Base-by-base conservation (phyloP, 192 early-diverging fungal species). In the Backusella mclennaniae region DNA sequence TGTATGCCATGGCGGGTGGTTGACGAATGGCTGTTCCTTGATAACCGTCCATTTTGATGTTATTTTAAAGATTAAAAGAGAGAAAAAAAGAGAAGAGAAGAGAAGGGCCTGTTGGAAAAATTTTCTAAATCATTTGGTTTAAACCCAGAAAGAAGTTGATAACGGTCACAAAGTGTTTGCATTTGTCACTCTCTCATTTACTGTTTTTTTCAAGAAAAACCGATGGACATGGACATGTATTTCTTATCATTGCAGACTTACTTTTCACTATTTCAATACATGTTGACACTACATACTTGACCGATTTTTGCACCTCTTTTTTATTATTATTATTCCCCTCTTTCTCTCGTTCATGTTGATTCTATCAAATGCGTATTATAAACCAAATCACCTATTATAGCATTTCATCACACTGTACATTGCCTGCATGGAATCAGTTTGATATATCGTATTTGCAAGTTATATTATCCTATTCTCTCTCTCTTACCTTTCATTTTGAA, bases 1-100 rank as follows among this genome's bases (percentile, higher is more conserved):
- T 80, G 33, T 85, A 85, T 38, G 76, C 71, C 84, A 85, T 85
- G 6, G 69, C 76, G 63, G 67, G 71, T 66, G 83, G 78, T 68
- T 77, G 80, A 52, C 83, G 77, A 63, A 79, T 76, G 68, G 77
- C 41, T 23, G 76, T 63, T 42, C 70, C 68, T 69, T 79, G 78
- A 69, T 79, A 79, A 68, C 70, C 72, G 38, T 79, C 78, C 78
- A 79, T 79, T 76, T 11, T 35, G 35, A 26, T 14, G 41, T 15
- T 15, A 29, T 26, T 42, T 19, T 31, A 26, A 59, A 71, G 35
- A 17, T 67, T 9, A 21, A 14, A 36, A 73, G 35, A 31, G 15
- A n/a, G 5, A 49, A 11, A 6, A 33, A 31, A 1, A 38, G 33
- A 56, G 2, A 36, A 38, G 33, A 56, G 2, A 36, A 73, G 33